A percentile compares a stretch with the other conserved stretches of the same genome.
Conservation (phyloP, 2,329 filamentous ascomycete species). For the Grosmannia serpens region DNA sequence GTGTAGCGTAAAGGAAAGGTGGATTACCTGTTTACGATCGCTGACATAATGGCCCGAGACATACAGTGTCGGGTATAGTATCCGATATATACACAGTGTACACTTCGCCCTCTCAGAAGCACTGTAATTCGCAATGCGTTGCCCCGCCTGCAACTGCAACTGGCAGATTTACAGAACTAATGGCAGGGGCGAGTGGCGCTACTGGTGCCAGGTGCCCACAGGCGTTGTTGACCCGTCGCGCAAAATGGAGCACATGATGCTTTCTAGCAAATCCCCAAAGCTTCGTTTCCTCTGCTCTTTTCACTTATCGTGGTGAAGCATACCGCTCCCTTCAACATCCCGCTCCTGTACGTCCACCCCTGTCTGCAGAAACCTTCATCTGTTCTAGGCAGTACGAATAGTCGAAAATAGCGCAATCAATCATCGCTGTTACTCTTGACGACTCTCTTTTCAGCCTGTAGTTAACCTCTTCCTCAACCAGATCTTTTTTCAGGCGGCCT, state of each 20-base stretch:
- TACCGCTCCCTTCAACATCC: not conserved
- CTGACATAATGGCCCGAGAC: not conserved
- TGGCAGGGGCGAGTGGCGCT: not conserved
- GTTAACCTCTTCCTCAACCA: not conserved
- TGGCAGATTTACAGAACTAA: not conserved
- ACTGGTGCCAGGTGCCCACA: not conserved
- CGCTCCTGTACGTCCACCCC: not conserved
- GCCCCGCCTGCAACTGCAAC: not conserved
- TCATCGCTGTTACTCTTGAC: not conserved
- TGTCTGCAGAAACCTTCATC: not conserved
- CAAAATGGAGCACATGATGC: constrained; percentile 3
- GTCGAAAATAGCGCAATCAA: not conserved
- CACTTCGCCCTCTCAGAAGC: not conserved
- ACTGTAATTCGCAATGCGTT: not conserved
- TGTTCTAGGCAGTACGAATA: not conserved
- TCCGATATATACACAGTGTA: not conserved
- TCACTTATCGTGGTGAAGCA: not conserved
- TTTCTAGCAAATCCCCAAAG: not conserved
- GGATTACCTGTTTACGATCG: not conserved
- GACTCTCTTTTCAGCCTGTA: not conserved
- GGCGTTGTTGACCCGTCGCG: not conserved
- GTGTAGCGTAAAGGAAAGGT: not conserved
- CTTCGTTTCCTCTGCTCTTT: not conserved
- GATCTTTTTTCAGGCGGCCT: constrained; percentile 1
- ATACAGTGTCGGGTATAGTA: not conserved